Base-by-base conservation (phyloP, 306 rosid genomes). In the Styphnolobium japonicum region DNA sequence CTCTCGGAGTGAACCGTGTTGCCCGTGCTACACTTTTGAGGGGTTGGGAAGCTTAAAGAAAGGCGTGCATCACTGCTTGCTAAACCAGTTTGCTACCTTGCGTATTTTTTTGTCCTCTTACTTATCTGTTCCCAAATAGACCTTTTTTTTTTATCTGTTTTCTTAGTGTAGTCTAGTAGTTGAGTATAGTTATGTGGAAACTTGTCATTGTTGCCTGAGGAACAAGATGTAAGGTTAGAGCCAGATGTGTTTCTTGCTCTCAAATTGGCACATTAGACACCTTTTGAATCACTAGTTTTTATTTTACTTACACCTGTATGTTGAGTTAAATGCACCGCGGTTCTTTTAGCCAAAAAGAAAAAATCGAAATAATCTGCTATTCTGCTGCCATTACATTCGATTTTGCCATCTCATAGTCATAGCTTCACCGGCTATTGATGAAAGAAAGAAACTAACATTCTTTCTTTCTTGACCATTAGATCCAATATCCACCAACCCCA, bases 11-110 rank as follows among this genome's bases (percentile, higher is more conserved):
- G 72, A 76, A 85, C 84, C 82, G 87, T 12, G 90, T 87, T 29
- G 88, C 88, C 0, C 90, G 87, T 0, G 88, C 88, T 22, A 85
- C 88, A 58, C 46, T 71, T 43, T 67, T 85, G 77, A 82, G 88
- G 71, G 88, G 90, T 18, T 87, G 90, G 90, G 90, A 79, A 85
- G 89, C 87, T 10, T 87, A 78, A 84, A 49, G 19, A 2, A 37
- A 62, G 18, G 6, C 58, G 22, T 45, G 51, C 61, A 21, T 45
- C 56, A 21, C n/a, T 42, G 22, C 29, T 49, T 55, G 45, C 55
- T 5, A 69, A 33, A 12, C 25, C 23, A 43, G 14, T 64, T 49
- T 55, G 21, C 52, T 43, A 15, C 4, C 56, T 19, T n/a, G 6
- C 4, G 4, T 7, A 27, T 37, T 31, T 11, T 31, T 19, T 49